Evolutionary conservation across 257 asterid genomes (phyloP), one percentile per base, ranked within the genome.

Genomic region (Fraxinus cuspidata): DNA sequence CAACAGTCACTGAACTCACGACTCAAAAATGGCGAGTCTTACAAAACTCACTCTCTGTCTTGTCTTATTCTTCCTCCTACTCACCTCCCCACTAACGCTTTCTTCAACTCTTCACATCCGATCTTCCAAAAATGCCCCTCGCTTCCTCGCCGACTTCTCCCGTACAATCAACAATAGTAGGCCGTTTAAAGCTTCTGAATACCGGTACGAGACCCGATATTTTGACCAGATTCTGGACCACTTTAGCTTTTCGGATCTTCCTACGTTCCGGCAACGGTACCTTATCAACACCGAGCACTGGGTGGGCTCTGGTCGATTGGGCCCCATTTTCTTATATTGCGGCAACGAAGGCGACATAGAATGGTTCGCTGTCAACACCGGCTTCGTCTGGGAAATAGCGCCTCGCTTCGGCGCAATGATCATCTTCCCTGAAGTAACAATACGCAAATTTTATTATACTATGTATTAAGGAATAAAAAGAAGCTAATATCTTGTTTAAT

Each of bases 311-410:
- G 75, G 78, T 28, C 73, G 76, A 0, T 40, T 53, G 72, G 96
- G 86, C 11, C 98, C 98, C 63, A 91, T 94, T 74, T 91, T 94
- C 88, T 74, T 94, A 80, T 94, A 92, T 89, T 92, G 97, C 76
- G 97, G 98, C 25, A 94, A 94, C 27, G 98, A 94, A 87, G 97
- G 97, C 9, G 88, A 92, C 42, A 94, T 94, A 40, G 97, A 91
- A 74, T 94, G 97, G 98, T 94, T 94, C 73, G 97, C 98, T 70
- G 91, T 80, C 31, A 92, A 92, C 70, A 86, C 97, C 9, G 98
- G 98, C 76, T 88, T 94, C 74, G 84, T 92, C 15, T 94, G 97
- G 98, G 98, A 92, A 77, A 70, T 89, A 74, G 97, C 97, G 9
- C 97, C 97, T 66, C 89, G 83, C 73, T 92, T 94, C 70, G 84